Conservation (phyloP, 768 basidiomycete species). For the Pleurotus djamor region DNA sequence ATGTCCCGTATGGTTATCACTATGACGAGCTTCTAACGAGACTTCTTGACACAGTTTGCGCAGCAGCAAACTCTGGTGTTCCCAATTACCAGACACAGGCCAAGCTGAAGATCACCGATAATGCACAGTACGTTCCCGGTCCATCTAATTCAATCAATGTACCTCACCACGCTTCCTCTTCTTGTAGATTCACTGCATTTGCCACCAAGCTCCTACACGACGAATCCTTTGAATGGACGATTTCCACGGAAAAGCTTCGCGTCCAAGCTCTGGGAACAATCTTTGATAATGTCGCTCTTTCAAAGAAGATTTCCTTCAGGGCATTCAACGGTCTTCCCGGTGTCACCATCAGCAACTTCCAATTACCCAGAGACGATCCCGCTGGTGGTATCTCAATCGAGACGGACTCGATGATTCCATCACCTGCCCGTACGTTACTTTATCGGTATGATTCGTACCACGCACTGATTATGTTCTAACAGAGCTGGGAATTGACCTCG, state of each 20-base stretch:
- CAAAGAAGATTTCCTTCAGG: conserved; percentile 59
- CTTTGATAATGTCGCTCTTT: conserved; percentile 62
- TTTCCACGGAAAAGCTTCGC: conserved; percentile 62
- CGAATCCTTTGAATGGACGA: conserved; percentile 65
- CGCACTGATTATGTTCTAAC: conserved; percentile 14
- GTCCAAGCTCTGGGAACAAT: conserved; percentile 66
- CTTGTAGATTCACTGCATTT: conserved; percentile 61
- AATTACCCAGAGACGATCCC: conserved; percentile 65
- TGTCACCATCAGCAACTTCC: conserved; percentile 69
- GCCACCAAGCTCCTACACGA: conserved; percentile 66
- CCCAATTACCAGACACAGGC: conserved; percentile 58
- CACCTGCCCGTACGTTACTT: conserved; percentile 55
- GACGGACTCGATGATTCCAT: conserved; percentile 65
- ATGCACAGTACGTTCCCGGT: conserved; percentile 33
- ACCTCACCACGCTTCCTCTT: neutral
- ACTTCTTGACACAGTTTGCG: conserved; percentile 45
- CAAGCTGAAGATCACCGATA: conserved; percentile 53
- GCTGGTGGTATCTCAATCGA: conserved; percentile 71
- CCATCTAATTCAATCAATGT: neutral
- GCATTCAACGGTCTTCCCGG: conserved; percentile 73
- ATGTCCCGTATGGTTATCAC: conserved; percentile 11
- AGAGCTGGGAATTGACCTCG: conserved; percentile 72
- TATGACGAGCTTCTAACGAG: neutral
- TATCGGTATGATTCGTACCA: neutral
- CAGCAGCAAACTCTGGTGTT: conserved; percentile 63